phyloP scores from a whole-genome alignment of 305 asterid species.

The Rubia peregrina region DNA sequence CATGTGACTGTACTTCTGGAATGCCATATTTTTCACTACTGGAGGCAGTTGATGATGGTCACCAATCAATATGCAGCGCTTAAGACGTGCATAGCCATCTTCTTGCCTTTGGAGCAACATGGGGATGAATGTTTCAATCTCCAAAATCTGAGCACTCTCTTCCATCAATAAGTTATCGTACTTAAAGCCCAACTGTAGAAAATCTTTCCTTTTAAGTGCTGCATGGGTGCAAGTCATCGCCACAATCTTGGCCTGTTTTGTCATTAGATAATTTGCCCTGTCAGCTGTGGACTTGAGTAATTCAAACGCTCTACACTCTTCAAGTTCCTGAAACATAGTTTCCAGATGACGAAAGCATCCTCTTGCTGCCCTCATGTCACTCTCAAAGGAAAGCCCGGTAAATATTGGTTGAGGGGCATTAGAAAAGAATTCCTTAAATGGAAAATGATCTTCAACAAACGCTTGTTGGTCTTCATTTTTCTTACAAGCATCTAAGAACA shows the following conservation, averaged over 20 bases:
- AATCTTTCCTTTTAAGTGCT: slow-evolving; percentile 94
- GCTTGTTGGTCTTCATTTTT: slow-evolving; percentile 61
- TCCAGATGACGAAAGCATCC: slow-evolving; percentile 92
- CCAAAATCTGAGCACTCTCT: slow-evolving; percentile 98
- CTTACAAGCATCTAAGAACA: slow-evolving; percentile 70
- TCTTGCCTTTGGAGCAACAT: slow-evolving; percentile 99
- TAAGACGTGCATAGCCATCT: slow-evolving; percentile 97
- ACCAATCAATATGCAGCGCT: slow-evolving; percentile 95
- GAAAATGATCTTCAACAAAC: slow-evolving; percentile 70
- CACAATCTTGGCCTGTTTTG: slow-evolving; percentile 95
- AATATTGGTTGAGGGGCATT: slow-evolving; percentile 71
- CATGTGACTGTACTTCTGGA: slow-evolving; percentile 99
- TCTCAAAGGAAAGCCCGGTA: slow-evolving; percentile 62
- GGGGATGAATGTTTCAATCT: slow-evolving; percentile 94
- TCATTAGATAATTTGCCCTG: slow-evolving; percentile 90
- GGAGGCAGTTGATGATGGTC: slow-evolving; percentile 99
- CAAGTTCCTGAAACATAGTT: slow-evolving; percentile 96
- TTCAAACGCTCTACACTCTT: slow-evolving; percentile 97
- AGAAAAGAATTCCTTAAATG: slow-evolving; percentile 84
- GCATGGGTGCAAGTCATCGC: slow-evolving; percentile 99
- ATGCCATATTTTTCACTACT: slow-evolving; percentile 99
- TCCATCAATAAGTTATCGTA: slow-evolving; percentile 95
- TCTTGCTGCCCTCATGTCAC: slow-evolving; percentile 85
- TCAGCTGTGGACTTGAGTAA: slow-evolving; percentile 94
- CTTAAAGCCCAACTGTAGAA: slow-evolving; percentile 82